Evolutionary conservation across 2,329 filamentous ascomycete genomes (phyloP).

Genomic region (Colletotrichum simmondsii): DNA sequence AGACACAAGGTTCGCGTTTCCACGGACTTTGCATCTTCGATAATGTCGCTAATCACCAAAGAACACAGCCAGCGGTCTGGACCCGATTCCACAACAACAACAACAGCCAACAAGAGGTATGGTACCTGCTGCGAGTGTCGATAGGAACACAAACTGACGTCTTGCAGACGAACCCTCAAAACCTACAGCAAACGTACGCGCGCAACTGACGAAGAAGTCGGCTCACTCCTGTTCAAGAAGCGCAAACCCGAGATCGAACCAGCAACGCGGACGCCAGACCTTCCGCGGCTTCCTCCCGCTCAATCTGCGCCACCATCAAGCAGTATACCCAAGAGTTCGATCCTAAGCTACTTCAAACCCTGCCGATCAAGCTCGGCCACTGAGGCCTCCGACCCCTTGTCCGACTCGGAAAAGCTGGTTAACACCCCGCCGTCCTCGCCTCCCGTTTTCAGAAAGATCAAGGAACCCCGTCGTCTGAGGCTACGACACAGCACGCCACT

Average conservation of each 20-base stretch:
- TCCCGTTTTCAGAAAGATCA: conserved; percentile 18
- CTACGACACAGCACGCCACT: conserved; percentile 29
- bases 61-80: background rate
- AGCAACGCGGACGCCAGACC: background rate
- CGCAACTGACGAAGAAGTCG: background rate
- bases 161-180: conserved; percentile 38
- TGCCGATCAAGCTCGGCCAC: conserved; percentile 29
- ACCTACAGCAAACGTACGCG: conserved; percentile 52
- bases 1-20: background rate
- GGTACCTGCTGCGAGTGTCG: background rate
- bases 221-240: background rate
- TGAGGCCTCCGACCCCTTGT: conserved; percentile 20
- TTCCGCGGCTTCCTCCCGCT: background rate
- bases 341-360: conserved; percentile 54
- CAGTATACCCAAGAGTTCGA: conserved; percentile 46
- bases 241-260: conserved; percentile 38
- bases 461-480: conserved; percentile 33
- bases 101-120: conserved; percentile 25
- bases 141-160: background rate
- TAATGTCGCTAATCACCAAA: background rate
- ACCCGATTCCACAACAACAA: background rate
- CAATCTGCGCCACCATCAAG: conserved; percentile 6
- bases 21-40: background rate
- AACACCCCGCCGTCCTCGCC: conserved; percentile 40
- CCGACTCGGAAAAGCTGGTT: conserved; percentile 29